A percentile compares a stretch with the other conserved stretches of the same genome.
Conservation (phyloP, 768 basidiomycete genomes). For the Auricularia heimuer region DNA sequence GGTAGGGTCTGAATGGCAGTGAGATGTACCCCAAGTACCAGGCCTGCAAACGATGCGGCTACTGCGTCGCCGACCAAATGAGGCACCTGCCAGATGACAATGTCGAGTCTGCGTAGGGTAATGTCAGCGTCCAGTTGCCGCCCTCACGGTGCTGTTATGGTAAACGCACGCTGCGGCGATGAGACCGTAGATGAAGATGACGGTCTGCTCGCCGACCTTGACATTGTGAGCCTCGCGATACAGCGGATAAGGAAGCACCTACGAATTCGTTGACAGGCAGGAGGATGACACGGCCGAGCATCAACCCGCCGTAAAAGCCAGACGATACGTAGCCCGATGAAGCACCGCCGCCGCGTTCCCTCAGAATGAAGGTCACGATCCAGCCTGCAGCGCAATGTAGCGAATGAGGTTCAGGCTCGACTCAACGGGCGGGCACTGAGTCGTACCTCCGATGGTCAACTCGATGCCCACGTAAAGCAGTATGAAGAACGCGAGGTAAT, state of each 20-base stretch:
- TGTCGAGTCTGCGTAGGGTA: conserved; percentile 32
- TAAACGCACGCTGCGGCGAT: conserved; percentile 15
- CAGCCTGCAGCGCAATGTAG: conserved; percentile 12
- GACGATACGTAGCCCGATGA: conserved; percentile 22
- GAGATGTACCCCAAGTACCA: conserved; percentile 38
- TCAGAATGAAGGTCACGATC: conserved; percentile 16
- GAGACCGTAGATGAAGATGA: conserved; percentile 27
- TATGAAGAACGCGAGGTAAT: conserved; percentile 22
- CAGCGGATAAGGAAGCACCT: background rate
- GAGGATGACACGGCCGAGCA: conserved; percentile 41
- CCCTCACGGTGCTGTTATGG: no score
- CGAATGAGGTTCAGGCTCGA: conserved; percentile 1
- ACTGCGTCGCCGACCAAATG: conserved; percentile 44
- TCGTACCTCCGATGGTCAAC: conserved; percentile 22
- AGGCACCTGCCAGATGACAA: conserved; percentile 49
- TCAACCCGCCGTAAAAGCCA: conserved; percentile 35
- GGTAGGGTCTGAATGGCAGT: conserved; percentile 33
- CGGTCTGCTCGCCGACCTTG: conserved; percentile 21
- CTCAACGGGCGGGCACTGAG: background rate
- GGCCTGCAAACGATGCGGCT: conserved; percentile 43
- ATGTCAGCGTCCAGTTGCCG: background rate
- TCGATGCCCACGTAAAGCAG: conserved; percentile 29
- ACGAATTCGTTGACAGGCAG: conserved; percentile 41
- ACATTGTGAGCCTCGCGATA: background rate
- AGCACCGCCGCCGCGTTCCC: conserved; percentile 11